Evolutionary conservation across 257 asterid species (phyloP).

Genomic region (Galeopsis tetrahit): DNA sequence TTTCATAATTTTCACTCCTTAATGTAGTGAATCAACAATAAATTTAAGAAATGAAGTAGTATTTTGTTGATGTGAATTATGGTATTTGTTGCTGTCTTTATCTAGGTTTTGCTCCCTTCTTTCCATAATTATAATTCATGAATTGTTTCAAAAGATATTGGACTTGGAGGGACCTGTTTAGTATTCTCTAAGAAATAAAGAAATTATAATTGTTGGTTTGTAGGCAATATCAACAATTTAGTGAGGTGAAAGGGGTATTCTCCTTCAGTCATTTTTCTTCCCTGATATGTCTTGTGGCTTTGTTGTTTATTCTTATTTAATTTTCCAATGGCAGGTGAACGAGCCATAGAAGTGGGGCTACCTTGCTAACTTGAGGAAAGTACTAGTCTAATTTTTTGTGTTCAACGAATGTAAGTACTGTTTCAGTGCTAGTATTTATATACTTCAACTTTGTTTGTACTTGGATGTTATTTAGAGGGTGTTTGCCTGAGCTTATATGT

Average conservation of each 20-base stretch:
- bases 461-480: not conserved
- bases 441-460: not conserved
- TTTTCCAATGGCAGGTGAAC: constrained; percentile 60
- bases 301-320: constrained; percentile 2
- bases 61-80: no score
- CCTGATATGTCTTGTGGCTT: constrained; percentile 17
- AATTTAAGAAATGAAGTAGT: no score
- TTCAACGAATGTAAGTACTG: no score
- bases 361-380: constrained; percentile 71
- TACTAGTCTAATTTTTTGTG: constrained; percentile 59
- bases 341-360: constrained; percentile 93
- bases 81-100: no score
- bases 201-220: constrained; percentile 3
- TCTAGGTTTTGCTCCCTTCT: no score
- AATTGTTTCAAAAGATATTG: not conserved
- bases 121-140: no score
- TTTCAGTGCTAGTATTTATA: no score
- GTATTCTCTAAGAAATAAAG: not conserved
- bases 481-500: not conserved
- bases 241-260: not conserved
- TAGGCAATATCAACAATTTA: constrained; percentile 8
- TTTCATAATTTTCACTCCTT: no score
- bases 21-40: no score
- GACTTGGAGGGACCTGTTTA: no score
- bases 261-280: not conserved